These are phyloP conservation scores for Hippophae tibetana DNA, from an alignment of 306 rosid species.

Conservation along the genomic window DNA sequence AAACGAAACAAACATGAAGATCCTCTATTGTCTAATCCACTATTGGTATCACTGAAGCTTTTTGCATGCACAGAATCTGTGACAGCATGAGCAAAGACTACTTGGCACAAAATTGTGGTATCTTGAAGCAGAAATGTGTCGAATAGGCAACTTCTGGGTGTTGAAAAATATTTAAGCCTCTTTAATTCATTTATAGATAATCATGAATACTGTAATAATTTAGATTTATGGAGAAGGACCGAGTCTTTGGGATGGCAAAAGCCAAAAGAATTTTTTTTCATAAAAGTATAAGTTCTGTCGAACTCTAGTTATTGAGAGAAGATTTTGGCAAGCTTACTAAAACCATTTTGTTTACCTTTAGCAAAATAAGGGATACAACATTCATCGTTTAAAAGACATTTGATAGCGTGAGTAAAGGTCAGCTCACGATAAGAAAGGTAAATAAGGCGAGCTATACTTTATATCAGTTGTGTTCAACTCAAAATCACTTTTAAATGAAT, in stretches of 20 bases:
- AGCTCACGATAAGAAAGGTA: background rate
- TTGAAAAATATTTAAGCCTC: background rate
- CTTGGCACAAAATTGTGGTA: too few relatives aligned
- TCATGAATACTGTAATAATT: background rate
- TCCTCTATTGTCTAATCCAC: too few relatives aligned
- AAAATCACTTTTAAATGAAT: too few relatives aligned
- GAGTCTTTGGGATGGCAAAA: background rate
- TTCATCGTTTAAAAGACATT: background rate
- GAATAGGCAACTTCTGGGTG: too few relatives aligned
- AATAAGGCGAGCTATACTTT: too few relatives aligned
- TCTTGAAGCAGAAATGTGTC: too few relatives aligned
- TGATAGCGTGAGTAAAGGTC: background rate
- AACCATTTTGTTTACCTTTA: background rate
- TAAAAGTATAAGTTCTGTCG: background rate
- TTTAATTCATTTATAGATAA: background rate
- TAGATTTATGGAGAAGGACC: background rate
- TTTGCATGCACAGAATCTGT: too few relatives aligned
- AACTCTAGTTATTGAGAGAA: background rate
- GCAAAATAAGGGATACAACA: background rate
- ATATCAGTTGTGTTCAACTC: too few relatives aligned
- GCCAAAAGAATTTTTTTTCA: background rate
- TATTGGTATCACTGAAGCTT: too few relatives aligned
- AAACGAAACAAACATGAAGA: too few relatives aligned
- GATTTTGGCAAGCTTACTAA: background rate
- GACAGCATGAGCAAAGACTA: too few relatives aligned